Evolutionary conservation across 225 moss, liverwort and hornwort species (phyloP).

Genomic region (Neckera pumila): DNA sequence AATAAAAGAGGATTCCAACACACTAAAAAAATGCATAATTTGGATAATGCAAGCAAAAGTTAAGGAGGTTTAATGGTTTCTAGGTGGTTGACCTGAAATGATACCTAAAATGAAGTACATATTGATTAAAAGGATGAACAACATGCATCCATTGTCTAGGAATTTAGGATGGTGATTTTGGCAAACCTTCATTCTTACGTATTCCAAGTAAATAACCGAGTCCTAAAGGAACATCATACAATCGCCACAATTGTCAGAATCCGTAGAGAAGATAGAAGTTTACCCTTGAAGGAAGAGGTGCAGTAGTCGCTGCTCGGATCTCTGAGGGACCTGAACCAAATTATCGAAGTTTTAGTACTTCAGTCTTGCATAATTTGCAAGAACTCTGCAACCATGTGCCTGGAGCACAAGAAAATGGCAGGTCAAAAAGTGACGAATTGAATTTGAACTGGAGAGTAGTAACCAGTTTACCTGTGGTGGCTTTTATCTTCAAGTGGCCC

Average conservation of each 20-base stretch:
- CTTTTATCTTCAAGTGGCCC: slow-evolving; percentile 41
- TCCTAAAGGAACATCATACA: not conserved
- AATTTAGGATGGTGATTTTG: not conserved
- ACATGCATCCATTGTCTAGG: not conserved
- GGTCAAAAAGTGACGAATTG: not conserved
- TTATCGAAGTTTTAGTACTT: not conserved
- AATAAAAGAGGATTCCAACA: not conserved
- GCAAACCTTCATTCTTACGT: not conserved
- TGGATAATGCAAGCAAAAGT: not conserved
- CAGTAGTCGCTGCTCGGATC: slow-evolving; percentile 4
- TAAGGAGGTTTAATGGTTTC: not conserved
- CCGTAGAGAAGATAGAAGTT: not conserved
- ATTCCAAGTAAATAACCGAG: not conserved
- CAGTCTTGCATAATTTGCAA: not conserved
- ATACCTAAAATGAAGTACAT: not conserved
- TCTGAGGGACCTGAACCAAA: slow-evolving; percentile 15
- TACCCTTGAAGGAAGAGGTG: slow-evolving; percentile 23
- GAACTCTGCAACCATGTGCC: not conserved
- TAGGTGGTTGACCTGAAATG: not conserved
- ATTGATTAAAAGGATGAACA: not conserved
- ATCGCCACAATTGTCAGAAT: not conserved
- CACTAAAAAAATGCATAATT: not conserved
- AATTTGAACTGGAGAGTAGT: not conserved
- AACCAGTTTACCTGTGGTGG: slow-evolving; percentile 4
- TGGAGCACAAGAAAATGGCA: not conserved